Percentiles rank a stretch among this genome's conserved stretches.
These are phyloP conservation scores for Babesia gibsoni DNA, from an alignment of 169 alveolate species.

Conservation along the genomic window DNA sequence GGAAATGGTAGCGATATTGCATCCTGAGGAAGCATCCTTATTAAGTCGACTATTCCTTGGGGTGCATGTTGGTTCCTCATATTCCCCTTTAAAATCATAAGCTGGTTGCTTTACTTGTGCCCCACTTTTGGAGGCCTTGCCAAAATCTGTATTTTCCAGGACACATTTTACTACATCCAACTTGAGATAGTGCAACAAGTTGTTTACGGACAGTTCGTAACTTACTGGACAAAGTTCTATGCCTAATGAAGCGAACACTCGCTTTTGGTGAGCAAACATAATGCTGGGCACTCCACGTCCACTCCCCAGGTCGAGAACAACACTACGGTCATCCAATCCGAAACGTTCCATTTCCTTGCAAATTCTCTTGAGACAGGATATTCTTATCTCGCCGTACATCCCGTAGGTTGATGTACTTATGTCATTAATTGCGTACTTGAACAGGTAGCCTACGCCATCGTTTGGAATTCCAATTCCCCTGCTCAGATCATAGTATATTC, in stretches of 20 bases:
- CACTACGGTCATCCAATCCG: conserved; percentile 77
- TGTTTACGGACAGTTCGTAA: conserved; percentile 34
- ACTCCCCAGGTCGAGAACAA: conserved; percentile 79
- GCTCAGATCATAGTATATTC: conserved; percentile 25
- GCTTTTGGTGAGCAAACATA: conserved; percentile 57
- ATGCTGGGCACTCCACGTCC: conserved; percentile 84
- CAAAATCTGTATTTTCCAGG: conserved; percentile 34
- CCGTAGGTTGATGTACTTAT: conserved; percentile 81
- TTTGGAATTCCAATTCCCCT: conserved; percentile 21
- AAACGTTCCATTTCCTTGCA: conserved; percentile 69
- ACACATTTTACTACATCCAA: background rate
- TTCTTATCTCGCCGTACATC: conserved; percentile 83
- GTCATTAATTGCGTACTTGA: conserved; percentile 28
- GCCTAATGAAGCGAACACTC: conserved; percentile 68
- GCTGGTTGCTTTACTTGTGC: background rate
- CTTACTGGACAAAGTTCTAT: conserved; percentile 62
- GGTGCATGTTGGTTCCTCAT: no score
- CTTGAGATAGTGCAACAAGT: conserved; percentile 21
- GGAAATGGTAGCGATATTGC: background rate
- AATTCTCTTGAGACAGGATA: conserved; percentile 63
- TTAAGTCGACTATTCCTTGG: background rate
- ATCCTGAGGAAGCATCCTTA: background rate
- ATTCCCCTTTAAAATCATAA: no score
- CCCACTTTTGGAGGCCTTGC: conserved; percentile 26
- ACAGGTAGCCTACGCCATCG: conserved; percentile 26